Evolutionary conservation across 164 flowering plant species (phyloP), one percentile per base, ranked within the genome.

Genomic region (Brasenia schreberi): DNA sequence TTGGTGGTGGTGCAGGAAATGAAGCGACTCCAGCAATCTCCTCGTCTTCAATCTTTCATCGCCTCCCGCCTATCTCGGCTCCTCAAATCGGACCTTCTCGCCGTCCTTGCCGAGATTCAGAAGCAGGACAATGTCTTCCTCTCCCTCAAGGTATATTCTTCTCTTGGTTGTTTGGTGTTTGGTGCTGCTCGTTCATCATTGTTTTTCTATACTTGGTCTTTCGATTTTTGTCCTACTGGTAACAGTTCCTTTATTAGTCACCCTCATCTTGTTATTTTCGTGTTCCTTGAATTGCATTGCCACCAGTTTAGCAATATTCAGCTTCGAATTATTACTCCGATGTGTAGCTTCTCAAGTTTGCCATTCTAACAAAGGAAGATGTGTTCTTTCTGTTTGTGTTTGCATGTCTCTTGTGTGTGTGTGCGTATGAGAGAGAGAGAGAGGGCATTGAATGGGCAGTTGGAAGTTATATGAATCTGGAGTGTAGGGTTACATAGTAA

Each of bases 101-200:
- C 97, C 33, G 92, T 94, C 42, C 96, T 94, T 16, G 84, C 81
- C 0, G 99, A 94, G 80, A 80, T 94, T 62, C 97, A 91, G 74
- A 82, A 97, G 27, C 99, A 94, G 64, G 83, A 88, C 74, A 90
- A 77, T 62, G 96, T 91, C 19, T 64, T 39, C 33, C n/a, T 71
- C 67, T 43, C 11, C 27, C 53, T 56, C n/a, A 6, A 3, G 9
- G 9, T n/a, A 1, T 19, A 9, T 19, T 60, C 63, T 60, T 19
- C 27, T 19, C 27, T 23, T 23, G 27, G 27, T 23, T 23, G 27
- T 23, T 23, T 23, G 27, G 27, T 23, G 27, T 23, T 23, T 23
- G 27, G 27, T 23, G 27, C 27, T 23, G 27, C 27, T 45, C 53
- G 14, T 5, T 7, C 53, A 7, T 45, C 53, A 45, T 7, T 45